Base-by-base conservation (phyloP, 192 early-diverging fungal genomes). In the Umbelopsis ramanniana region DNA sequence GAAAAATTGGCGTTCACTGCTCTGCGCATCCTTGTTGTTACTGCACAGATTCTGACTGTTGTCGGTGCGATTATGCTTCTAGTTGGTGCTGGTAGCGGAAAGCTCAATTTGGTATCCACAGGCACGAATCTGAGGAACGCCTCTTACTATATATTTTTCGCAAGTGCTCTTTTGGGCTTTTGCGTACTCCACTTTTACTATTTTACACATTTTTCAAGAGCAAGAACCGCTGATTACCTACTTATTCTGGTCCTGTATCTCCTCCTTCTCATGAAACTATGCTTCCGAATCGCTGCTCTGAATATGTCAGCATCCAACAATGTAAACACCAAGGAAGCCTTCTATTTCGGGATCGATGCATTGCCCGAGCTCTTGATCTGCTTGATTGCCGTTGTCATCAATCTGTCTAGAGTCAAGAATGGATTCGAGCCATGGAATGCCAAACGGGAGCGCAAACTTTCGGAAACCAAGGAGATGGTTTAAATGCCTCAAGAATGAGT, bases 351-450 rank as follows among this genome's bases (percentile, higher is more conserved):
- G 0, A 12, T 68, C 11, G 67, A 68, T 24, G 46, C 38, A 29
- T 45, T 68, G 40, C 67, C 67, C 5, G 67, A 68, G 40, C 46
- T 68, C 67, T 19, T 63, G 10, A 37, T 37, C 37, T 63, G 57
- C 24, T 21, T 63, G 24, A 21, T 63, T 14, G 57, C 57, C 23
- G 26, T 22, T 0, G 57, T 7, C 29, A 26, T 63, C 22, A 22
- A 63, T 63, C 23, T 63, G 57, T 37, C 57, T 21, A 63, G 12
- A 17, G 57, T 63, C 57, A 63, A 63, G 24, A 63, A 63, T 38
- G 57, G 57, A 63, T 26, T 37, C 14, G 57, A 63, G 6, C 69
- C 76, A 68, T 52, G 26, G 69, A 68, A 47, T 6, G 5, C 48
- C 6, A 50, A 50, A 15, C n/a, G 5, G 3, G n/a, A 50, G 6